phyloP scores from a whole-genome alignment of 169 alveolate genomes.

The Cryptosporidium baileyi region DNA sequence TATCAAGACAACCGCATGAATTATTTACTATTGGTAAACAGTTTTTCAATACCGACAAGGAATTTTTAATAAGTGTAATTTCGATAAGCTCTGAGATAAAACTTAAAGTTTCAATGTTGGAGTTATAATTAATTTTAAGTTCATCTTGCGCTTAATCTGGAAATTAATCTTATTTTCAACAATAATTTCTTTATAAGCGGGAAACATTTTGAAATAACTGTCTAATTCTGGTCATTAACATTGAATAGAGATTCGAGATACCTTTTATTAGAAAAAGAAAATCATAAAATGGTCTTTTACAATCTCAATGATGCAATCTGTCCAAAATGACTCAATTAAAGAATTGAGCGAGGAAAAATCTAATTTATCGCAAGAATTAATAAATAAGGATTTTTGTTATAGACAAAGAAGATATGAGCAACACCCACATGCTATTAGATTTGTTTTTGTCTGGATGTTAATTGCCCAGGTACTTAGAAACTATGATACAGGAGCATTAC shows the following conservation, averaged over 20 bases:
- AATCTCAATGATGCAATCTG: neutral
- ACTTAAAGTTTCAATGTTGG: neutral
- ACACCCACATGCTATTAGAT: conserved; percentile 61
- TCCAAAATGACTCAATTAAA: conserved; percentile 4
- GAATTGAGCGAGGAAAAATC: neutral
- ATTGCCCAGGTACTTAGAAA: conserved; percentile 54
- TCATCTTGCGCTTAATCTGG: too few relatives aligned
- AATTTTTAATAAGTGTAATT: conserved; percentile 1
- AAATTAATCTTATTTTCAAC: too few relatives aligned
- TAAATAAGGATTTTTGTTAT: neutral
- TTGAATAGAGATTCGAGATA: too few relatives aligned
- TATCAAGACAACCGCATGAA: conserved; percentile 19
- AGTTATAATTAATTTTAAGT: too few relatives aligned
- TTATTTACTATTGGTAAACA: neutral
- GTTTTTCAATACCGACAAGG: neutral
- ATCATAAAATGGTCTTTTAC: neutral
- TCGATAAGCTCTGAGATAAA: conserved; percentile 33
- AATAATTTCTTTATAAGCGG: too few relatives aligned
- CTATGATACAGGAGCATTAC: conserved; percentile 62
- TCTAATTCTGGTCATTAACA: too few relatives aligned
- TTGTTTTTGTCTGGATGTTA: conserved; percentile 62
- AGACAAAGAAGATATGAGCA: conserved; percentile 12
- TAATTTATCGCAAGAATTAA: neutral
- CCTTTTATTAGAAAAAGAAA: neutral
- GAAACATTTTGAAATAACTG: too few relatives aligned